A percentile compares a stretch with the other conserved stretches of the same genome.
These are phyloP conservation scores for Panaeolus cyanescens DNA, from an alignment of 768 basidiomycete genomes.

Conservation along the genomic window DNA sequence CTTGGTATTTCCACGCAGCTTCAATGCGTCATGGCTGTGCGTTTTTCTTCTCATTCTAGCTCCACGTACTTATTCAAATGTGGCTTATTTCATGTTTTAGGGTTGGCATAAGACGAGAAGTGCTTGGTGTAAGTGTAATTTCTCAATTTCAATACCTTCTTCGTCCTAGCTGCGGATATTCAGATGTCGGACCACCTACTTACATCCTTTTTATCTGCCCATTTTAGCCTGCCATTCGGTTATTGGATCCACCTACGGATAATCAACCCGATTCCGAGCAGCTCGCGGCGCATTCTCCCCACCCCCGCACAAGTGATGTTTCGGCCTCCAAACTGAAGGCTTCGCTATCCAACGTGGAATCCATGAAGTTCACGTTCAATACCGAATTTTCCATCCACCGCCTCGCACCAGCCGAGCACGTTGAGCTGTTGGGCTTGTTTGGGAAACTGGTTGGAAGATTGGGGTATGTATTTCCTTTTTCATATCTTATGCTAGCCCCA, in stretches of 20 bases:
- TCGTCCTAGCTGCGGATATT: too few species aligned
- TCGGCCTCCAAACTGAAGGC: not conserved
- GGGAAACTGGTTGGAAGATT: not conserved
- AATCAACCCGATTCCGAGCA: not conserved
- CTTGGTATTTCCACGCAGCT: not conserved
- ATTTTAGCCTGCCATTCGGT: not conserved
- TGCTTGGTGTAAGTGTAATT: not conserved
- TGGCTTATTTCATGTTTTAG: not conserved
- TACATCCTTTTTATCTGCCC: too few species aligned
- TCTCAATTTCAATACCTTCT: not conserved
- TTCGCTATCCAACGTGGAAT: not conserved
- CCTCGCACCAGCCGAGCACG: not conserved
- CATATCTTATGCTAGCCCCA: not conserved
- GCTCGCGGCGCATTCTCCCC: not conserved
- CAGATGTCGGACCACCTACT: too few species aligned
- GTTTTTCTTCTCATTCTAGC: not conserved
- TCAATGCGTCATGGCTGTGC: not conserved
- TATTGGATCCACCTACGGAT: not conserved
- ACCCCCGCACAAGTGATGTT: not conserved
- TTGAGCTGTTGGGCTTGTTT: not conserved
- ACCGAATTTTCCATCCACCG: not conserved
- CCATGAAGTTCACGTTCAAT: not conserved
- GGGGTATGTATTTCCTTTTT: not conserved
- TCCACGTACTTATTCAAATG: too few species aligned
- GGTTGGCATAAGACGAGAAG: not conserved